Base-by-base conservation (phyloP, 2,329 filamentous ascomycete genomes). In the Botrytis cinerea region DNA sequence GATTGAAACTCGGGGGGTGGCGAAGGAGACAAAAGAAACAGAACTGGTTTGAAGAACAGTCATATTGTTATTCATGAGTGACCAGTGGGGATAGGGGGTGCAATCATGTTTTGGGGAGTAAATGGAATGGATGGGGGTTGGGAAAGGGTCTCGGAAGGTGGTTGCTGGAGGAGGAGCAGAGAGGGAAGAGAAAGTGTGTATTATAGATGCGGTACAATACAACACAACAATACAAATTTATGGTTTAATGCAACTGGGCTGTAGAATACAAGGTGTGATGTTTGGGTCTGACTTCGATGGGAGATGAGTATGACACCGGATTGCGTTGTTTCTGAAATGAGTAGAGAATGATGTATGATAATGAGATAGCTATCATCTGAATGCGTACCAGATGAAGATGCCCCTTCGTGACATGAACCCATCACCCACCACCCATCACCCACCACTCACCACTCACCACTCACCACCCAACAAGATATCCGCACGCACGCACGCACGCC, bases 111-210 rank as follows among this genome's bases (percentile, higher is more conserved):
- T 57, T 25, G 48, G 18, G 48, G 66, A 68, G 66, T 68, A 48
- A 68, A 57, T 54, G 25, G 48, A 18, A 68, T 68, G 48, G 48
- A 32, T 57, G 64, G 64, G 48, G 35, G 43, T 57, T 43, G 38
- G 66, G 66, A 43, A 8, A 22, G 66, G n/a, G 18, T 57, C 28
- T 57, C 18, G 46, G 32, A 54, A 40, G 46, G 61, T 22, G 46
- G 32, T 38, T 68, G 66, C 25, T 28, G 25, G 35, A 54, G 66
- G 25, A 28, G 32, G 46, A 40, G 46, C 38, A 28, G 66, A 46
- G n/a, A 20, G 63, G 66, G 66, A 68, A 43, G 66, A 68, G 66
- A 68, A 68, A 68, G 66, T 68, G 66, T 57, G 66, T 68, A 68
- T 68, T 68, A 57, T 68, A 68, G 66, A 68, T 48, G 54, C 35